Evolutionary conservation across 2,329 filamentous ascomycete species (phyloP).

Genomic region (Penicillium sclerotiorum): DNA sequence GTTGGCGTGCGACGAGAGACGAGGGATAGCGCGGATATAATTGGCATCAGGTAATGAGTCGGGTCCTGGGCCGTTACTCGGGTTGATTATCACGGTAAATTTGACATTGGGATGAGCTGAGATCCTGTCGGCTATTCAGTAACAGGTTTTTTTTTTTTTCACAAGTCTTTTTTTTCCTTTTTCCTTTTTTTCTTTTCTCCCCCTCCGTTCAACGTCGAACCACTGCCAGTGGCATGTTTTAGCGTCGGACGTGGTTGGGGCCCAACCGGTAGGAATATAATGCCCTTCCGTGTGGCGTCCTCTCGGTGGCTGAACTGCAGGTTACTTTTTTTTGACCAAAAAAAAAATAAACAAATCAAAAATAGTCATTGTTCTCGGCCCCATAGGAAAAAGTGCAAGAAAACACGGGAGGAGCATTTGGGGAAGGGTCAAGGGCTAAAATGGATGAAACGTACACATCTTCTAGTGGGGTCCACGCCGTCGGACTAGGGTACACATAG

Average conservation of each 20-base stretch:
- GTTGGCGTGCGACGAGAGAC: conserved; percentile 48
- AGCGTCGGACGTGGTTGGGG: conserved; percentile 8
- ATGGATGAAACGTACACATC: conserved; percentile 42
- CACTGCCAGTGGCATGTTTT: conserved; percentile 2
- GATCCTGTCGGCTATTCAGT: conserved; percentile 38
- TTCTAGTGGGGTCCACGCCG: conserved; percentile 51
- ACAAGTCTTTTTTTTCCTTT: not conserved
- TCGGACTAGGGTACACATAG: conserved; percentile 52
- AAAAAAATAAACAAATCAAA: not conserved
- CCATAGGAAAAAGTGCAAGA: too few relatives aligned
- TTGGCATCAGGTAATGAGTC: conserved; percentile 46
- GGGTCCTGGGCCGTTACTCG: conserved; percentile 51
- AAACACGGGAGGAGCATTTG: conserved; percentile 2
- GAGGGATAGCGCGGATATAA: conserved; percentile 47
- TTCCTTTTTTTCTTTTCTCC: not conserved
- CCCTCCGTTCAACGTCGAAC: too few relatives aligned
- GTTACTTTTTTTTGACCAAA: conserved; percentile 4
- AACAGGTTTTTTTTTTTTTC: conserved; percentile 12
- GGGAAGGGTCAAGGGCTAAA: conserved; percentile 9
- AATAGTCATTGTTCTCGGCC: too few relatives aligned
- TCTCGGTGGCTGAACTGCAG: conserved; percentile 14
- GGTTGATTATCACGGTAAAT: conserved; percentile 56
- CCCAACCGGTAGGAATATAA: conserved; percentile 9
- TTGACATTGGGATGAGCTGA: conserved; percentile 44
- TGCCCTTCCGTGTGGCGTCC: conserved; percentile 10